Evolutionary conservation across 192 early-diverging fungal genomes (phyloP), one percentile per base, ranked within the genome.

Genomic region (Blastocladiella britannica): DNA sequence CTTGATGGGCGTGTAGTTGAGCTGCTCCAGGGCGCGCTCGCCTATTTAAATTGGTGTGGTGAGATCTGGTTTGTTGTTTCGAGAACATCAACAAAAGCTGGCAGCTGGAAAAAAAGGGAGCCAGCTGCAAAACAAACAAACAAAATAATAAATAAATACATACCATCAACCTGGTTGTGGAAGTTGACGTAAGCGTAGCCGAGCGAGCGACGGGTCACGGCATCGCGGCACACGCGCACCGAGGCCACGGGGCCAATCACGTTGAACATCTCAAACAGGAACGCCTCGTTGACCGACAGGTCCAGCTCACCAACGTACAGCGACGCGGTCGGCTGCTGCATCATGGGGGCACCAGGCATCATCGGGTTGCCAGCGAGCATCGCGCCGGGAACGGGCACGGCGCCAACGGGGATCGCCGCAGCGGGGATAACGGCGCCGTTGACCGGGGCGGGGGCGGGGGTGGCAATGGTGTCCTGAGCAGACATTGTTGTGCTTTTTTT

Each of bases 161-260:
- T 64, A 75, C 73, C 78, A 70, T 97, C 91, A 52, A 77, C 64
- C 31, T 79, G 74, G 72, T 86, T 87, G 73, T 90, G 87, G 80
- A 82, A 97, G 86, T 97, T 97, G 68, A 97, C 91, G 75, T 97
- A 97, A 57, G 87, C 90, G 70, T 97, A 97, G 54, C 94, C 91
- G 61, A 97, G 75, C 60, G 82, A 86, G 69, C 89, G 86, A 56
- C 94, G 83, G 62, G 94, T 97, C 57, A 95, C 87, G 53, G 89
- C 85, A 71, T 97, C 94, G 67, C 94, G 78, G 73, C 94, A 97
- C 51, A 97, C 91, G 72, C 94, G 88, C 65, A 97, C 95, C 60
- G 83, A 87, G 54, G 91, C 86, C 65, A 97, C 92, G 28, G 91
- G 88, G 43, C 91, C 91, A 60, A 91, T 67, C 69, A 84, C 80